Conservation (phyloP, 441 rosid species). For the Gossypium laxum region DNA sequence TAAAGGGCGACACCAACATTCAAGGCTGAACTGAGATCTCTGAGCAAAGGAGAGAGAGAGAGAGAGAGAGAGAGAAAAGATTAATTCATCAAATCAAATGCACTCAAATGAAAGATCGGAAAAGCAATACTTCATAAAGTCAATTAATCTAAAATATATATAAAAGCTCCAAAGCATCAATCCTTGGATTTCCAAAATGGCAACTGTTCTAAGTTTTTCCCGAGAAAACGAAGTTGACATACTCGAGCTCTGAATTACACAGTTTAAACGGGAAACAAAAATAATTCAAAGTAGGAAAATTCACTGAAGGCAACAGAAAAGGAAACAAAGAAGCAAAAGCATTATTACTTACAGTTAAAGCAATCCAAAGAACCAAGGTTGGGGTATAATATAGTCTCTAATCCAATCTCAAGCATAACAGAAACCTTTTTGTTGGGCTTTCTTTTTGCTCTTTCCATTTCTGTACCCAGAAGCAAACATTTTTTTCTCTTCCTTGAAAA, state of each 20-base stretch:
- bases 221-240: not conserved
- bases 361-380: conserved; percentile 29
- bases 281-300: not conserved
- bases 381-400: conserved; percentile 9
- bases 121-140: not conserved
- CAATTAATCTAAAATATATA: not conserved
- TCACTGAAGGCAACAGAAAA: conserved; percentile 1
- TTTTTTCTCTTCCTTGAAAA: not conserved
- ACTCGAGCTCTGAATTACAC: not conserved
- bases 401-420: conserved; percentile 1
- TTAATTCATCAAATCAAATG: not conserved
- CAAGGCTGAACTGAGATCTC: conserved; percentile 1
- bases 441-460: not conserved
- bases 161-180: not conserved
- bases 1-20: not conserved
- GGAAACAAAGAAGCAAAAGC: conserved; percentile 16
- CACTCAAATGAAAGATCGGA: not conserved
- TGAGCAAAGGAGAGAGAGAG: not conserved
- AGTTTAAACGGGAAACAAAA: not conserved
- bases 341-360: conserved; percentile 42
- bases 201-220: not conserved
- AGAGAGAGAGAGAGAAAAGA: not conserved
- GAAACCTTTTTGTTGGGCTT: not conserved
- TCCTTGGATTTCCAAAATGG: conserved; percentile 11
- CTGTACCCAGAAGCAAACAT: conserved; percentile 1